Evolutionary conservation across 768 basidiomycete genomes (phyloP), one percentile per base, ranked within the genome.

Genomic region (Suillus lakei): DNA sequence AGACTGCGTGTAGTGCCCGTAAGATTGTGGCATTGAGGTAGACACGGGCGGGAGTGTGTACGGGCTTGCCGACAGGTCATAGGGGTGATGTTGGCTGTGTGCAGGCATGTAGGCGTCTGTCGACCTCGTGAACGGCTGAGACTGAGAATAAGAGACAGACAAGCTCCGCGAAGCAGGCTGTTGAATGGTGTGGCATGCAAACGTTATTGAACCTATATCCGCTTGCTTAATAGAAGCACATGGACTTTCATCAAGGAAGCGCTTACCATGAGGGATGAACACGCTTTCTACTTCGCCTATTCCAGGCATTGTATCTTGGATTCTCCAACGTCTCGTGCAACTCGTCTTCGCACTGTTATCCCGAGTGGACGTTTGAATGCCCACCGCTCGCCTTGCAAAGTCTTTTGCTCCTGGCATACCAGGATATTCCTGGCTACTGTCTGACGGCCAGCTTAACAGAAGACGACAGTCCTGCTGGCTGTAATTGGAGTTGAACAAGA

Each of bases 231-330:
- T 54, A 70, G 70, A 67, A 76, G 69, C 70, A 62, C 75, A 74
- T 77, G 75, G 71, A 55, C 67, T 77, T 77, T 77, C 77, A 74
- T 77, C 77, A 76, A 72, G 77, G 67, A 62, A 74, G 66, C 71
- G 71, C 86, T 71, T 75, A 91, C 93, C 93, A 86, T 95, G 92
- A 75, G 93, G 93, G 77, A 94, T 93, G 78, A 92, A 95, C 68
- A 95, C 90, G 78, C 91, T 93, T 75, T 94, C 92, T 34, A 94
- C 91, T 77, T 89, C 86, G 65, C 83, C 84, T 64, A 85, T 82
- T 43, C 85, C 83, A 72, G 83, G 81, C 83, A 91, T 86, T 70
- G 80, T 80, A 74, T 90, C 90, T 64, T 83, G 82, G 51, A 91
- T 88, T 76, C 90, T 90, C 82, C 90, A 95, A 72, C 93, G 84